phyloP scores from a whole-genome alignment of 805 yeast species.

The Wickerhamomyces sydowiorum region DNA sequence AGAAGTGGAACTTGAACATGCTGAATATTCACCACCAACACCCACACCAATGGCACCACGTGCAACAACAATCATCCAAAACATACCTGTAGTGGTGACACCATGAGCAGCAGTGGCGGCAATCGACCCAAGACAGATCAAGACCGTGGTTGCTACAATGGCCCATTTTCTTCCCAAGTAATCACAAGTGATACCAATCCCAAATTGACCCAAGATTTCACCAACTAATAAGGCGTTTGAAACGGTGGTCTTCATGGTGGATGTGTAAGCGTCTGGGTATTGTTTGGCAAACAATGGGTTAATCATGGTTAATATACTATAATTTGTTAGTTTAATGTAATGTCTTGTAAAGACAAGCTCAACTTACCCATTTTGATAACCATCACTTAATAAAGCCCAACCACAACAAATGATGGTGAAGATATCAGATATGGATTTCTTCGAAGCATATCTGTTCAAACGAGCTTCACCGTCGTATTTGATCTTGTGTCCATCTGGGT shows the following conservation, averaged over 20 bases:
- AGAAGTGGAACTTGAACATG: slow-evolving; percentile 60
- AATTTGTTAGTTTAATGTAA: no score
- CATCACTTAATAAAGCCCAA: slow-evolving; percentile 71
- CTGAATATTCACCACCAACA: slow-evolving; percentile 73
- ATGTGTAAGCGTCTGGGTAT: slow-evolving; percentile 32
- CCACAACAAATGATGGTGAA: slow-evolving; percentile 56
- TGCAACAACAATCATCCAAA: slow-evolving; percentile 71
- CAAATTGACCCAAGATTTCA: slow-evolving; percentile 66
- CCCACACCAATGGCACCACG: slow-evolving; percentile 79
- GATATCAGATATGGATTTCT: slow-evolving; percentile 29
- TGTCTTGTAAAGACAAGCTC: no score
- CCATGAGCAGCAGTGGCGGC: slow-evolving; percentile 73
- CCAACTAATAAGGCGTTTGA: slow-evolving; percentile 68
- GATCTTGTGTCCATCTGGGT: neutral
- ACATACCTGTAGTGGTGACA: slow-evolving; percentile 47
- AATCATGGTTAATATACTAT: slow-evolving; percentile 65
- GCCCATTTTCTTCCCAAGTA: slow-evolving; percentile 66
- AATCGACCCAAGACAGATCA: slow-evolving; percentile 59
- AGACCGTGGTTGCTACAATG: slow-evolving; percentile 55
- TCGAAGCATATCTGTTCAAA: slow-evolving; percentile 15
- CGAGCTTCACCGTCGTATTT: slow-evolving; percentile 17
- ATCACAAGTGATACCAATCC: slow-evolving; percentile 58
- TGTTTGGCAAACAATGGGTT: slow-evolving; percentile 48
- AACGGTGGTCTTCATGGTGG: slow-evolving; percentile 53
- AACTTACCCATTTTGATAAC: slow-evolving; percentile 74